These are phyloP conservation scores for Austropuccinia psidii DNA, from an alignment of 1,284 basidiomycete species.

Conservation along the genomic window DNA sequence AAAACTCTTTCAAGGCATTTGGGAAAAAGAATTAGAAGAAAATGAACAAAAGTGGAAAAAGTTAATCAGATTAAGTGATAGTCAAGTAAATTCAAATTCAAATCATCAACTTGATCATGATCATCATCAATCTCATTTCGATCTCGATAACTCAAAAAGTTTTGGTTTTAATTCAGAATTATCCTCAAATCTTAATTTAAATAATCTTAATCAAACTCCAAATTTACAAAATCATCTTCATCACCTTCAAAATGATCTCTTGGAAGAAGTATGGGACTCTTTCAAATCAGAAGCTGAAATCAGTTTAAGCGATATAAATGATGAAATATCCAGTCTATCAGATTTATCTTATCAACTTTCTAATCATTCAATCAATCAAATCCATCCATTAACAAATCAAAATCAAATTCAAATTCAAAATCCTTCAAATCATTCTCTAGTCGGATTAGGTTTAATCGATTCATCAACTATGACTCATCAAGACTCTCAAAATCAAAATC, in stretches of 20 bases:
- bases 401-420: neutral
- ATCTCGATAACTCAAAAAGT: neutral
- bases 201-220: neutral
- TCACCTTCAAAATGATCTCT: neutral
- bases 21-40: conserved; percentile 32
- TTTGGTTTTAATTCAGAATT: neutral
- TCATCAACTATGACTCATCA: neutral
- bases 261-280: conserved; percentile 29
- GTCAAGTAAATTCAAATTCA: neutral
- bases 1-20: conserved; percentile 24
- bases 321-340: neutral
- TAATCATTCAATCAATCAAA: conserved; percentile 2
- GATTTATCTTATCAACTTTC: neutral
- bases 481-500: neutral
- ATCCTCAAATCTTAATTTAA: neutral
- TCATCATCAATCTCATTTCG: neutral
- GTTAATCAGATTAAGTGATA: conserved; percentile 24
- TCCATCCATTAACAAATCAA: neutral
- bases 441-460: conserved; percentile 7
- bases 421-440: neutral
- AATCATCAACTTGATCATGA: neutral
- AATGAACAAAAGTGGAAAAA: conserved; percentile 36
- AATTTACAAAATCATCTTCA: no score
- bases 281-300: conserved; percentile 34
- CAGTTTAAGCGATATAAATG: conserved; percentile 29